Percentiles rank a stretch among this genome's conserved stretches.
Evolutionary conservation across 2,329 filamentous ascomycete species (phyloP).

Genomic region (Aspergillus alliaceus): DNA sequence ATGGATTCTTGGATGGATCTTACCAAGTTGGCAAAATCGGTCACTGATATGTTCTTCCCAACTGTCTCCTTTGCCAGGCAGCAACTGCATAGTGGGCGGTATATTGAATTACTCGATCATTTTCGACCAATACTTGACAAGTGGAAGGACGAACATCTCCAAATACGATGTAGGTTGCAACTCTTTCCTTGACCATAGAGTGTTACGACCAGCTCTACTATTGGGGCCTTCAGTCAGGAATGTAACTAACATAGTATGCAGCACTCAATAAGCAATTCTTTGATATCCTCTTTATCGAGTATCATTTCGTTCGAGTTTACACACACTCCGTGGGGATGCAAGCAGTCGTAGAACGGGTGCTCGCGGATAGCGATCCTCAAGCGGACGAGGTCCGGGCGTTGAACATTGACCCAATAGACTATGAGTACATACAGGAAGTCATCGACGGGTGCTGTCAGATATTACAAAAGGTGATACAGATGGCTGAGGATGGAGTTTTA

Average conservation of each 20-base stretch:
- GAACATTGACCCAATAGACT: slow-evolving; percentile 51
- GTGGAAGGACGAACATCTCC: slow-evolving; percentile 39
- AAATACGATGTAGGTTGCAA: slow-evolving; percentile 25
- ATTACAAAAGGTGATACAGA: slow-evolving; percentile 49
- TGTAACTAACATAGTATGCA: slow-evolving; percentile 6
- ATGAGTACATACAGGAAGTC: slow-evolving; percentile 57
- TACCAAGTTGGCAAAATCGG: slow-evolving; percentile 51
- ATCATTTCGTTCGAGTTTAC: slow-evolving; percentile 48
- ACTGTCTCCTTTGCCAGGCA: slow-evolving; percentile 36
- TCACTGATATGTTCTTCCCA: slow-evolving; percentile 56
- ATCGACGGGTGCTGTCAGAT: slow-evolving; percentile 56
- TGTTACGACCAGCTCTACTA: neutral
- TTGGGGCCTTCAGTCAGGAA: too few species aligned
- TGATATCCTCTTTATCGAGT: slow-evolving; percentile 56
- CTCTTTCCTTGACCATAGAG: too few species aligned
- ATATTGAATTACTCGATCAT: slow-evolving; percentile 49
- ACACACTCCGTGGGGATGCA: slow-evolving; percentile 54
- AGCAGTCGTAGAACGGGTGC: slow-evolving; percentile 56
- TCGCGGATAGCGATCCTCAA: slow-evolving; percentile 36
- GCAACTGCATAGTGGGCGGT: slow-evolving; percentile 47
- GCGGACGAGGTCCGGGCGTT: slow-evolving; percentile 41
- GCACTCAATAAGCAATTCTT: slow-evolving; percentile 39
- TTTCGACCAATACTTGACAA: slow-evolving; percentile 39
- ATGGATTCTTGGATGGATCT: slow-evolving; percentile 55
- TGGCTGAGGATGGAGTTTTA: slow-evolving; percentile 49